These are phyloP conservation scores for Paraglomus brasilianum DNA, from an alignment of 192 early-diverging fungal genomes.

Conservation along the genomic window DNA sequence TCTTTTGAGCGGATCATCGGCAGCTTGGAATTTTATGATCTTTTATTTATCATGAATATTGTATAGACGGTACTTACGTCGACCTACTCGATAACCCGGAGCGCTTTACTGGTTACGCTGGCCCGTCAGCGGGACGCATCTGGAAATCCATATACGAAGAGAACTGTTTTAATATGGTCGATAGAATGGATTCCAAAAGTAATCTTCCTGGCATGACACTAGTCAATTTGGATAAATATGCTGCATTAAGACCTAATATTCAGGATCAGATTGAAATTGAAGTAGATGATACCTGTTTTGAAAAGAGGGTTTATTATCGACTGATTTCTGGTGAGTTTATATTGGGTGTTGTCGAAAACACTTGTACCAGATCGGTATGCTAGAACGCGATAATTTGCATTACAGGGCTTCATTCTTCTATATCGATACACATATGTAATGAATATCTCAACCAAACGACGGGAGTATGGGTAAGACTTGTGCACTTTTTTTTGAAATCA, in stretches of 20 bases:
- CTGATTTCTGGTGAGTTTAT: constrained; percentile 55
- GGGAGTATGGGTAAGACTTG: constrained; percentile 73
- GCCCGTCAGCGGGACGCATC: constrained; percentile 80
- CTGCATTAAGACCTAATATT: constrained; percentile 31
- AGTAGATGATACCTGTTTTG: constrained; percentile 64
- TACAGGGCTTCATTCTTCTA: constrained; percentile 88
- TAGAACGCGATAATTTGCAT: not conserved
- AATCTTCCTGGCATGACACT: constrained; percentile 32
- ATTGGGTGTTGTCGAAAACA: not conserved
- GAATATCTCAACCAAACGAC: constrained; percentile 88
- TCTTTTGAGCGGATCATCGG: too few species aligned
- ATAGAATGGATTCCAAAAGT: constrained; percentile 52
- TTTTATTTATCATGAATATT: constrained; percentile 4
- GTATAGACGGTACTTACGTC: constrained; percentile 76
- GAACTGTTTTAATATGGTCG: constrained; percentile 87
- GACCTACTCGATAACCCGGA: constrained; percentile 92
- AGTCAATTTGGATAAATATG: constrained; percentile 33
- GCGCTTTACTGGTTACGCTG: constrained; percentile 94
- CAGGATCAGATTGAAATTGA: constrained; percentile 25
- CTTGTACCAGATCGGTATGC: not conserved
- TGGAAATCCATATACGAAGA: constrained; percentile 98
- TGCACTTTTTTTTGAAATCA: not conserved
- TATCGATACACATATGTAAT: constrained; percentile 96
- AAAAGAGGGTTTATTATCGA: constrained; percentile 81
- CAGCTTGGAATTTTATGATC: too few species aligned